Base-by-base conservation (phyloP, 371 early-diverging fungal species). In the Saksenaea oblongispora region DNA sequence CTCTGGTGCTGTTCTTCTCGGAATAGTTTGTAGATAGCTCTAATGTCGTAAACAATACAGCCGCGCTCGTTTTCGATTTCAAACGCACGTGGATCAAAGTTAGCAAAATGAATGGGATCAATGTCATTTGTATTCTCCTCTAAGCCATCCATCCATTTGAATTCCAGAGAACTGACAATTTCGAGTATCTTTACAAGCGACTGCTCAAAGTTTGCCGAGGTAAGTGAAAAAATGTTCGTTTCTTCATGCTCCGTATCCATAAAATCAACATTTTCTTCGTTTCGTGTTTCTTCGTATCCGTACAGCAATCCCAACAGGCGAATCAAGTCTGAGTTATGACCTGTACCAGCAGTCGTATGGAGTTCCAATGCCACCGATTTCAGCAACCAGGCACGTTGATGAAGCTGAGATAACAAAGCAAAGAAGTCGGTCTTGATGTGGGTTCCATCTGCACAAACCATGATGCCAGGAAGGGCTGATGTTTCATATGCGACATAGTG, bases 321-420 rank as follows among this genome's bases (percentile, higher is more conserved):
- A 47, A 77, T 76, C 5, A 83, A 76, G 27, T 87, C 81, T 9
- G 83, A 75, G 11, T 83, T 73, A 36, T 66, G 69, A 63, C 57
- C 81, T 77, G 53, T 79, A 69, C 34, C 71, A 60, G 54, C 77
- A 42, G 42, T 79, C 15, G 34, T 76, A 54, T 91, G 96, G 34
- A 95, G 80, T 71, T 95, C 97, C 27, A 97, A 70, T 0, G 96
- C 94, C 14, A 94, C 73, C n/a, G 88, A 74, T 54, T 91, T 84
- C 76, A 96, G 82, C 15, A 95, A 76, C 95, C 95, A 95, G 3
- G 95, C 88, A n/a, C 93, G 89, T 64, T 93, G 93, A 64, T 93
- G 90, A 31, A 96, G 78, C 66, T 89, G 88, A 4, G 93, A 87
- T 31, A 81, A 60, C 35, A 89, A 59, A 22, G 71, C 75, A 67